Base-by-base conservation (phyloP, 345 rosid species). In the Nephelium lappaceum region DNA sequence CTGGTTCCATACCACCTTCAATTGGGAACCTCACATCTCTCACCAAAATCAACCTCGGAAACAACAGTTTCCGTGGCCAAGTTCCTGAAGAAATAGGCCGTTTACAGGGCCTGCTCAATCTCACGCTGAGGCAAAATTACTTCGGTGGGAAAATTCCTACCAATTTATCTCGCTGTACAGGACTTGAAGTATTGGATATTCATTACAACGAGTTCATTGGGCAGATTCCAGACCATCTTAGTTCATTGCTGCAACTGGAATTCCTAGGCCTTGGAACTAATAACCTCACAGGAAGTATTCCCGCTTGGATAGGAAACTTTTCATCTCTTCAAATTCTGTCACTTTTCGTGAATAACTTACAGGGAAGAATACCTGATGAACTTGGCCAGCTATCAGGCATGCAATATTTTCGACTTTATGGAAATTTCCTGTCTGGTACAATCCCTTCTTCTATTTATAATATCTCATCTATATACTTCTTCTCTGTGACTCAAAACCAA, bases 231-330 rank as follows among this genome's bases (percentile, higher is more conserved):
- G 8, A 77, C n/a, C 75, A 31, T 42, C 39, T 85, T 11, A 27
- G 70, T n/a, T 69, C 74, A 45, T 57, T 85, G 8, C 24, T 77
- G 9, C 6, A 3, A 3, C 58, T 16, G 5, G 36, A 31, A 31
- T 31, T 2, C 36, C 18, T 72, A 1, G 0, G 51, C 15, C 66
- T 57, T 14, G 23, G 51, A 14, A 6, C 41, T 9, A 81, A 69
- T 43, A 62, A 73, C 23, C 71, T 81, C 27, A 77, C 84, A 21
- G 75, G 84, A 73, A 77, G 8, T 19, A 49, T 81, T 51, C 84
- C 85, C 41, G 5, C 71, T 60, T 79, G 85, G 85, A 69, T 79
- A 14, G 85, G 85, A 4, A 84, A 84, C 38, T 39, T 79, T 11
- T 79, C 84, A 43, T 76, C 82, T 63, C 74, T 84, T 10, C 0